Percentiles rank a stretch among this genome's conserved stretches.
Conservation (phyloP, 1,139 yeast species). For the Candida sp. region DNA sequence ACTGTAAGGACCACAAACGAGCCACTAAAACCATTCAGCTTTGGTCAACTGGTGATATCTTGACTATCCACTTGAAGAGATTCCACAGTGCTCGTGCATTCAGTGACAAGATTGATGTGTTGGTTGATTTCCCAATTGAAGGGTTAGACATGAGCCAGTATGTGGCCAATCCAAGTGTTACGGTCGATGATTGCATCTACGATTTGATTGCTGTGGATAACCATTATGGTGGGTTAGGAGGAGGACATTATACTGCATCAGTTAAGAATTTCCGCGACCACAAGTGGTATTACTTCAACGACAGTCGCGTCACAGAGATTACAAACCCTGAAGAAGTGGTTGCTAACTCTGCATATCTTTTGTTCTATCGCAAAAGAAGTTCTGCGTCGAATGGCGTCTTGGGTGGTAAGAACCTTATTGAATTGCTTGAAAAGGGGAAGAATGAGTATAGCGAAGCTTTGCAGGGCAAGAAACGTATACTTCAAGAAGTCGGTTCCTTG, state of each 20-base stretch:
- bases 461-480: constrained; percentile 5
- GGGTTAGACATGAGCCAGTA: constrained; percentile 74
- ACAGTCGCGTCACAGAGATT: constrained; percentile 69
- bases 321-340: constrained; percentile 65
- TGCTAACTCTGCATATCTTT: constrained; percentile 83
- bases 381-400: constrained; percentile 22
- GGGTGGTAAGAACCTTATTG: constrained; percentile 40
- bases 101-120: constrained; percentile 87
- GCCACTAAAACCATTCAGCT: constrained; percentile 92
- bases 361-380: constrained; percentile 75
- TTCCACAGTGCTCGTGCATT: constrained; percentile 86
- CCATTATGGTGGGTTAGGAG: constrained; percentile 96
- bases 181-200: constrained; percentile 50
- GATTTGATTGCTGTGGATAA: constrained; percentile 94
- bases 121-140: constrained; percentile 87
- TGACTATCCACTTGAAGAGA: constrained; percentile 88
- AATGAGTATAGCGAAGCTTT: constrained; percentile 18
- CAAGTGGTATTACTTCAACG: constrained; percentile 92
- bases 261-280: constrained; percentile 79
- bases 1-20: constrained; percentile 85
- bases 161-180: constrained; percentile 42
- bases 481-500: constrained; percentile 2
- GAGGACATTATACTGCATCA: constrained; percentile 96
- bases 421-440: constrained; percentile 29
- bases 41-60: constrained; percentile 91